phyloP scores from a whole-genome alignment of 768 basidiomycete genomes.

The Termitomyces heimii region DNA sequence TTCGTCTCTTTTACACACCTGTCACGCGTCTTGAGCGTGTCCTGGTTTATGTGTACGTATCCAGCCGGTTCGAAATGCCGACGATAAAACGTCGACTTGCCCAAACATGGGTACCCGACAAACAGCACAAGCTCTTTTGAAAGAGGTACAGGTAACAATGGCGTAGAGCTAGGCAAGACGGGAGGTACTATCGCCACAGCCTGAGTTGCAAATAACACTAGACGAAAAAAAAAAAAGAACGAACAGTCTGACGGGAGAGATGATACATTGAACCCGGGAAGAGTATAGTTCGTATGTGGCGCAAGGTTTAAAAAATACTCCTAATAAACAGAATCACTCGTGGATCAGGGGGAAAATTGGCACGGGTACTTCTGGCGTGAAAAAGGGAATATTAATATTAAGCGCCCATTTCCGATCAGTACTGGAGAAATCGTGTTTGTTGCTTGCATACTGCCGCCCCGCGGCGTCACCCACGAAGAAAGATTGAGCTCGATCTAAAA shows the following conservation, averaged over 20 bases:
- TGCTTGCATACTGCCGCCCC: conserved; percentile 48
- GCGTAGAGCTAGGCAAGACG: conserved; percentile 43
- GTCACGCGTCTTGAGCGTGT: conserved; percentile 64
- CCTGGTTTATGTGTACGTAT: conserved; percentile 87
- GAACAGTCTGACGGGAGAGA: conserved; percentile 29
- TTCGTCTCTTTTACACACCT: conserved; percentile 69
- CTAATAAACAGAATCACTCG: conserved; percentile 28
- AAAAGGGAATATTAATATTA: conserved; percentile 68
- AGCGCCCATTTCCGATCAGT: conserved; percentile 85
- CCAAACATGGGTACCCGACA: conserved; percentile 51
- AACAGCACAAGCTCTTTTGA: conserved; percentile 43
- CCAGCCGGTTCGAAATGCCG: conserved; percentile 59
- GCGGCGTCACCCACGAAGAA: conserved; percentile 92
- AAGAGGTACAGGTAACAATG: conserved; percentile 35
- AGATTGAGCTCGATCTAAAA: conserved; percentile 53
- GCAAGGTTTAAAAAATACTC: conserved; percentile 69
- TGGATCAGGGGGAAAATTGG: not conserved
- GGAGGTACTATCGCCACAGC: conserved; percentile 34
- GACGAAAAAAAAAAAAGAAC: conserved; percentile 1
- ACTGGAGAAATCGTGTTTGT: conserved; percentile 62
- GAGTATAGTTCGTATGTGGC: conserved; percentile 33
- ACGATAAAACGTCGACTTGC: conserved; percentile 80
- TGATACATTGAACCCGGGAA: conserved; percentile 68
- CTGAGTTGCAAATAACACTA: not conserved
- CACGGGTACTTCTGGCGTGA: conserved; percentile 74